A percentile compares a stretch with the other conserved stretches of the same genome.
Conservation (phyloP, 306 rosid genomes). For the Sesbania bispinosa region DNA sequence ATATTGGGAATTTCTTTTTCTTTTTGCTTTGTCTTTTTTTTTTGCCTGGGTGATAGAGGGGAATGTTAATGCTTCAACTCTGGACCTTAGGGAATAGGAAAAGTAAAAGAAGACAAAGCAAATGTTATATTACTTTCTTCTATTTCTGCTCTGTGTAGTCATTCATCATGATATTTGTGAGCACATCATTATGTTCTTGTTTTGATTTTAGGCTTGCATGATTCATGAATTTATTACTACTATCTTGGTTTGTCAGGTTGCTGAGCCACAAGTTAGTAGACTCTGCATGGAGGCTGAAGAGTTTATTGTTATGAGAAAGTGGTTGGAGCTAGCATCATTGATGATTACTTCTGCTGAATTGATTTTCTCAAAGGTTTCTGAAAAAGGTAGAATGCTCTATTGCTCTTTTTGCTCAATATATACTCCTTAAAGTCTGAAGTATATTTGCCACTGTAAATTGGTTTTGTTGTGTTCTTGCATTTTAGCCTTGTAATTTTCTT, state of each 20-base stretch:
- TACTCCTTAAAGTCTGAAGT: not conserved
- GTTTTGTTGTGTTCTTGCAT: not conserved
- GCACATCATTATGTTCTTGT: not conserved
- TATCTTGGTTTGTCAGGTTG: conserved; percentile 52
- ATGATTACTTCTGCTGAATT: conserved; percentile 91
- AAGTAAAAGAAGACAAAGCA: not conserved
- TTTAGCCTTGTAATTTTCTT: not conserved
- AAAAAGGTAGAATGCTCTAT: conserved; percentile 57
- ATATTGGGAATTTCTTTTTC: not conserved
- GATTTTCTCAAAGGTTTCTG: conserved; percentile 83
- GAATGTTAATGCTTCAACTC: not conserved
- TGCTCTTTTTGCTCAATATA: not conserved
- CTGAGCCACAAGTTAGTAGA: conserved; percentile 75
- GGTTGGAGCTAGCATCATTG: conserved; percentile 77
- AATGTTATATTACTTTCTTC: not conserved
- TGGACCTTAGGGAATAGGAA: not conserved
- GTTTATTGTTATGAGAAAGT: conserved; percentile 61
- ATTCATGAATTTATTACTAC: not conserved
- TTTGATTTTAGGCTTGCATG: not conserved
- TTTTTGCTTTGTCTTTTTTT: not conserved
- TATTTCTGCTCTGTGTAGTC: not conserved
- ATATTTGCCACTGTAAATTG: not conserved
- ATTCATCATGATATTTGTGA: not conserved
- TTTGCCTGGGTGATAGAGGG: not conserved
- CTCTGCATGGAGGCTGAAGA: conserved; percentile 78